Conservation (phyloP, 768 basidiomycete species). For the Stropharia rugosoannulata region DNA sequence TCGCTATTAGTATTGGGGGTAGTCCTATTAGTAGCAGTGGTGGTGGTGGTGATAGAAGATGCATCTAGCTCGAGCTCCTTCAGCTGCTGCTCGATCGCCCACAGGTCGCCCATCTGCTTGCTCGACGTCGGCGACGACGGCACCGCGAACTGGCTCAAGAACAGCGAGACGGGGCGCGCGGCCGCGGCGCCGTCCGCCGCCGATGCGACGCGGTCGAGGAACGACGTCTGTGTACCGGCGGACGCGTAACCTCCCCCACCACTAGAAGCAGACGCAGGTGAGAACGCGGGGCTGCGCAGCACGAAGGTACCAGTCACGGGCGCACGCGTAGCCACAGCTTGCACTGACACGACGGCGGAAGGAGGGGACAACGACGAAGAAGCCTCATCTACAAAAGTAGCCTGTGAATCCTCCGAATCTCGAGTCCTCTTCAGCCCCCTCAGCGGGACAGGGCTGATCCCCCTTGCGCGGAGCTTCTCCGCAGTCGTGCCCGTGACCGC, state of each 20-base stretch:
- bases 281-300: no score
- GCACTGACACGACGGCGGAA: no score
- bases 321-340: no score
- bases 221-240: conserved; percentile 28
- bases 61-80: conserved; percentile 13
- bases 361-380: no score
- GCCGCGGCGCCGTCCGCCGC: conserved; percentile 6
- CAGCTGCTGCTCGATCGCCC: conserved; percentile 31
- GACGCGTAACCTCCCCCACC: conserved; percentile 11
- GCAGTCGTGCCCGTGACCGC: conserved; percentile 42
- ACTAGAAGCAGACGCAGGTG: not conserved
- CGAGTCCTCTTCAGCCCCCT: conserved; percentile 36
- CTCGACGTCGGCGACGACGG: conserved; percentile 31
- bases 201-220: conserved; percentile 16
- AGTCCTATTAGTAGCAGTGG: no score
- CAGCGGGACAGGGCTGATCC: conserved; percentile 28
- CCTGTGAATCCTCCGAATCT: conserved; percentile 68
- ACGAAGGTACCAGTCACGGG: no score
- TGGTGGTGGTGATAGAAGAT: not conserved
- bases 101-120: conserved; percentile 21
- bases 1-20: no score
- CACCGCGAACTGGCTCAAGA: conserved; percentile 36
- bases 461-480: conserved; percentile 37
- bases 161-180: conserved; percentile 23
- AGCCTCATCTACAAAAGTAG: conserved; percentile 36